These are phyloP conservation scores for Agaricales sp. DNA, from an alignment of 1,284 basidiomycete species.

Conservation along the genomic window DNA sequence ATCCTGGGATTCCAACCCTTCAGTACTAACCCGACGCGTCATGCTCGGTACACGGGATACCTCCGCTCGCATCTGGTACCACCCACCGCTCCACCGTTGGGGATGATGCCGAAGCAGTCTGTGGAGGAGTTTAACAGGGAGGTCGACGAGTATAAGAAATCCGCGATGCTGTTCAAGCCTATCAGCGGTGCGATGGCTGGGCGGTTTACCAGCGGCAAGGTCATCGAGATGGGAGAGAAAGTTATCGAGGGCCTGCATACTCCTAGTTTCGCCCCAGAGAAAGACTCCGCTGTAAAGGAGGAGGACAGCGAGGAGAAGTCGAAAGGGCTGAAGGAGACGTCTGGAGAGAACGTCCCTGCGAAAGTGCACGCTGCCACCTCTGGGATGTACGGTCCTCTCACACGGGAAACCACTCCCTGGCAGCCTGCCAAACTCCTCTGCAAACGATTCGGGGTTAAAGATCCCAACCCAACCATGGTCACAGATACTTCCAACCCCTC, in stretches of 20 bases:
- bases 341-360: constrained; percentile 49
- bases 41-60: constrained; percentile 80
- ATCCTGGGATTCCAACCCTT: constrained; percentile 89
- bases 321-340: constrained; percentile 18
- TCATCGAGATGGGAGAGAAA: constrained; percentile 52
- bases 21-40: constrained; percentile 66
- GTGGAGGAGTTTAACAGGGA: constrained; percentile 73
- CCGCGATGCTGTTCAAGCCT: constrained; percentile 87
- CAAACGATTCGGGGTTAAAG: constrained; percentile 90
- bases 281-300: constrained; percentile 23
- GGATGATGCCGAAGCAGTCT: constrained; percentile 28
- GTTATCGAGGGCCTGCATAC: constrained; percentile 69
- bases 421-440: constrained; percentile 78
- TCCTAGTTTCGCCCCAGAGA: constrained; percentile 36
- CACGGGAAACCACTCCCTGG: constrained; percentile 68
- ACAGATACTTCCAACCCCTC: constrained; percentile 10
- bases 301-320: constrained; percentile 19
- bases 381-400: constrained; percentile 85
- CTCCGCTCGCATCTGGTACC: constrained; percentile 61
- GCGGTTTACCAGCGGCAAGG: constrained; percentile 75
- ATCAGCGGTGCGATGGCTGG: constrained; percentile 88
- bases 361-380: constrained; percentile 72
- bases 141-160: constrained; percentile 77
- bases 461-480: constrained; percentile 49
- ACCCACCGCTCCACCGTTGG: constrained; percentile 23